phyloP scores from a whole-genome alignment of 2,329 filamentous ascomycete genomes.

The Hymenoscyphus occultus region DNA sequence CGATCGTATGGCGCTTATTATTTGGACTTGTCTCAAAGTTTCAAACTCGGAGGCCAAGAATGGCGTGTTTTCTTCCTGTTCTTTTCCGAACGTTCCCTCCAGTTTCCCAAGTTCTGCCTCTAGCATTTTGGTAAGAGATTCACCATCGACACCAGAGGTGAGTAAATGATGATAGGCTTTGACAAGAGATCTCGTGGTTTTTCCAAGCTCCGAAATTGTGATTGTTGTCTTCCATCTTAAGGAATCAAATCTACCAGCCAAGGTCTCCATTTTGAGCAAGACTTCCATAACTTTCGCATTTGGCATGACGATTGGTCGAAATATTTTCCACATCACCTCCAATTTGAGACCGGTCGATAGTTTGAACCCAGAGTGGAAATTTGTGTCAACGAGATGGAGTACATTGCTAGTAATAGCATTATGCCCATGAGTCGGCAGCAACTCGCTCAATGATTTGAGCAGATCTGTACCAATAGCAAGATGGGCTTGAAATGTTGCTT shows the following conservation, averaged over 20 bases:
- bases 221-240: slow-evolving; percentile 57
- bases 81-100: slow-evolving; percentile 44
- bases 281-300: slow-evolving; percentile 46
- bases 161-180: slow-evolving; percentile 56
- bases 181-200: slow-evolving; percentile 52
- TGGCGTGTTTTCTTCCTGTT: slow-evolving; percentile 43
- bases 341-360: slow-evolving; percentile 75
- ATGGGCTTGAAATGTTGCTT: slow-evolving; percentile 63
- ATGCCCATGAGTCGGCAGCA: neutral
- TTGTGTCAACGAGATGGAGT: slow-evolving; percentile 45
- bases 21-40: slow-evolving; percentile 47
- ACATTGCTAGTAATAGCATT: slow-evolving; percentile 19
- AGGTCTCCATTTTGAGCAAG: slow-evolving; percentile 50
- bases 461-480: slow-evolving; percentile 42
- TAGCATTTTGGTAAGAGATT: slow-evolving; percentile 46
- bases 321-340: slow-evolving; percentile 71
- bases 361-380: slow-evolving; percentile 68
- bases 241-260: slow-evolving; percentile 59
- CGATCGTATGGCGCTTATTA: slow-evolving; percentile 21
- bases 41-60: slow-evolving; percentile 57
- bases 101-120: slow-evolving; percentile 51
- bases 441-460: slow-evolving; percentile 13
- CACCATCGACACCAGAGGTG: slow-evolving; percentile 36
- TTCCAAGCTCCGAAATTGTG: slow-evolving; percentile 50
- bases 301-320: slow-evolving; percentile 61